These are phyloP conservation scores for Castanospermum australe DNA, from an alignment of 306 rosid genomes.

Conservation along the genomic window DNA sequence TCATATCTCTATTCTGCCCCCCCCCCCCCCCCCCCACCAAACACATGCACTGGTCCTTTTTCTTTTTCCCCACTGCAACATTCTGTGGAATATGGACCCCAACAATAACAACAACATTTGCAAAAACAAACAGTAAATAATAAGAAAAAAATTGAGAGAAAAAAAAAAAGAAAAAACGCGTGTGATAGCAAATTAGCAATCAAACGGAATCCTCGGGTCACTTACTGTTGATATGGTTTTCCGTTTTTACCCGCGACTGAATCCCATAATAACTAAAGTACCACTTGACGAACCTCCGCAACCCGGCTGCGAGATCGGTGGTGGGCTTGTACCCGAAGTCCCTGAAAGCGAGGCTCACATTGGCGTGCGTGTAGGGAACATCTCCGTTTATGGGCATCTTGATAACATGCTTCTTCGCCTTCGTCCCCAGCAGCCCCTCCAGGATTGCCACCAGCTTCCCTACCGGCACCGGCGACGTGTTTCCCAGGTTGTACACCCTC, in stretches of 20 bases:
- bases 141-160: too few relatives aligned
- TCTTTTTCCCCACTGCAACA: background rate
- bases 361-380: slow-evolving; percentile 70
- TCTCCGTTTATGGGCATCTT: slow-evolving; percentile 71
- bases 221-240: background rate
- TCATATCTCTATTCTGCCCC: background rate
- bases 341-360: slow-evolving; percentile 46
- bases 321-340: slow-evolving; percentile 63
- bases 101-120: slow-evolving; percentile 8
- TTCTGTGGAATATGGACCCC: slow-evolving; percentile 3
- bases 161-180: background rate
- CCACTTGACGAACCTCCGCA: slow-evolving; percentile 71
- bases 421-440: slow-evolving; percentile 38
- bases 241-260: slow-evolving; percentile 52
- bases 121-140: background rate
- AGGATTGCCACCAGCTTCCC: slow-evolving; percentile 49
- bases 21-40: too few relatives aligned
- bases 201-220: slow-evolving; percentile 47
- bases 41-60: background rate
- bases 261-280: slow-evolving; percentile 63
- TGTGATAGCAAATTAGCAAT: slow-evolving; percentile 30
- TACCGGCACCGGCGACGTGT: slow-evolving; percentile 66
- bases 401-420: slow-evolving; percentile 55
- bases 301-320: slow-evolving; percentile 55
- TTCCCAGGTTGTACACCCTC: slow-evolving; percentile 58